Conservation (phyloP, 768 basidiomycete genomes). For the Leccinum disarticulatum region DNA sequence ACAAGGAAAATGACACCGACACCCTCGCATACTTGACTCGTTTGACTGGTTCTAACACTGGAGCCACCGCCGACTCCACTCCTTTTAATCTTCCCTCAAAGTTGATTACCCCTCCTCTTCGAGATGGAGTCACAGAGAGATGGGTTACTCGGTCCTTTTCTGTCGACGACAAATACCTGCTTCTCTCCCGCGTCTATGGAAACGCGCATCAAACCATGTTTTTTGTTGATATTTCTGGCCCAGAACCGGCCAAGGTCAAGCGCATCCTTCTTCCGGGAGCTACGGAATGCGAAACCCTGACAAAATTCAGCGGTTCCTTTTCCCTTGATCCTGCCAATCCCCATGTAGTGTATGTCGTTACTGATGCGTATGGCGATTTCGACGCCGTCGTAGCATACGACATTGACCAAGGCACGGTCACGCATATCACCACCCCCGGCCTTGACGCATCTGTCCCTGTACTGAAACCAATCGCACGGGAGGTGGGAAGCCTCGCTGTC, state of each 20-base stretch:
- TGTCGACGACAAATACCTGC: conserved; percentile 38
- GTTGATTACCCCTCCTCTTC: conserved; percentile 34
- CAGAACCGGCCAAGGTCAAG: conserved; percentile 23
- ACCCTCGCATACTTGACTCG: conserved; percentile 37
- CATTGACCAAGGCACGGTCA: conserved; percentile 27
- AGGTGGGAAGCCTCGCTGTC: conserved; percentile 27
- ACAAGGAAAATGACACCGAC: conserved; percentile 41
- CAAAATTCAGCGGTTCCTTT: conserved; percentile 24
- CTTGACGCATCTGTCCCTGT: conserved; percentile 27
- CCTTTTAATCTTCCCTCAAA: conserved; percentile 35
- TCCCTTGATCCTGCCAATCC: conserved; percentile 32
- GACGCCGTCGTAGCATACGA: conserved; percentile 37
- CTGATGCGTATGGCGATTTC: conserved; percentile 42
- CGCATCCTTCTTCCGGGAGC: conserved; percentile 35
- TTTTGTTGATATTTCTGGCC: conserved; percentile 35
- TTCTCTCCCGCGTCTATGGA: conserved; percentile 32
- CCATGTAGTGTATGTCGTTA: conserved; percentile 34
- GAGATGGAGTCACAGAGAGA: conserved; percentile 32
- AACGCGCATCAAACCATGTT: conserved; percentile 32
- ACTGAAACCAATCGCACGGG: conserved; percentile 38
- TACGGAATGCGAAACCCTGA: conserved; percentile 33
- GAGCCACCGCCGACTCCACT: conserved; percentile 27
- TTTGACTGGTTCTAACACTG: conserved; percentile 33
- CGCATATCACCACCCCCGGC: conserved; percentile 40
- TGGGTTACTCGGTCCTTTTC: conserved; percentile 37